Conservation (phyloP, 73 alveolate species). For the Tetrahymena thermophila region DNA sequence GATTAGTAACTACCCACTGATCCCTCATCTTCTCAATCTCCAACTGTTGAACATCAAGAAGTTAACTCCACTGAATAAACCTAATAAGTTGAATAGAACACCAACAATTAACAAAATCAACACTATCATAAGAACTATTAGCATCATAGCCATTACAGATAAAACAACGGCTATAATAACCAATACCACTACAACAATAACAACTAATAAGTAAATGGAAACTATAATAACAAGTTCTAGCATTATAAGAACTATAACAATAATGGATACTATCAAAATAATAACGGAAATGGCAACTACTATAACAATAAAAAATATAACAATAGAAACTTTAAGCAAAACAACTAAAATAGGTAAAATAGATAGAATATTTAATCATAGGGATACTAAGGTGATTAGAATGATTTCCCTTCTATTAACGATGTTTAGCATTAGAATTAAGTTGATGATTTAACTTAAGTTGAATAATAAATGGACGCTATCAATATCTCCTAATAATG, state of each 20-base stretch:
- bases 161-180: not conserved
- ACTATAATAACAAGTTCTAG: not conserved
- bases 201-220: not conserved
- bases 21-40: not conserved
- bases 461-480: not conserved
- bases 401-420: not conserved
- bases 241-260: not conserved
- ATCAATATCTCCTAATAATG: not conserved
- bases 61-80: not conserved
- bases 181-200: not conserved
- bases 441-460: not conserved
- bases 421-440: not conserved
- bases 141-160: not conserved
- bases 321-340: not conserved
- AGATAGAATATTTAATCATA: too few species aligned
- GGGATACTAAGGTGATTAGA: not conserved
- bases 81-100: not conserved
- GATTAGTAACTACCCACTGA: not conserved
- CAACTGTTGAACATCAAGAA: not conserved
- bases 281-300: not conserved
- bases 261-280: not conserved
- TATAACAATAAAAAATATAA: not conserved
- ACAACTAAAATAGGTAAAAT: not conserved
- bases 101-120: too few species aligned
- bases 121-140: not conserved